Evolutionary conservation across 441 rosid species (phyloP).

Genomic region (Syzygium syzygioides): DNA sequence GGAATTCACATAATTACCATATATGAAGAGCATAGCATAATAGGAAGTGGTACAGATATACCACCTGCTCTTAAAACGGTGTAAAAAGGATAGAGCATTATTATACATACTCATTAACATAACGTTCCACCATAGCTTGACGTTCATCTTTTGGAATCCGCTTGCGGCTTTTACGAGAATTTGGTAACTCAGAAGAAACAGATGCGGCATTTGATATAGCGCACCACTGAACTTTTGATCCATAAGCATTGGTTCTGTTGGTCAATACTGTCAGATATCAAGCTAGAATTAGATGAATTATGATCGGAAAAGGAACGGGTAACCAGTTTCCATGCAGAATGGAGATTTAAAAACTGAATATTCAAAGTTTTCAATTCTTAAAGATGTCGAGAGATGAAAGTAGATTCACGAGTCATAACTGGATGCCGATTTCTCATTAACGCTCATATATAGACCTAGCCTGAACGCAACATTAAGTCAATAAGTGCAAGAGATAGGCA

Average conservation of each 20-base stretch:
- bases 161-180: slow-evolving; percentile 17
- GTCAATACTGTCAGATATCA: slow-evolving; percentile 13
- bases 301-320: neutral
- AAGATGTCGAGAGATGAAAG: neutral
- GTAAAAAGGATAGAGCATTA: neutral
- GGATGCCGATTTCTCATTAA: neutral
- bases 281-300: neutral
- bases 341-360: neutral
- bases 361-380: neutral
- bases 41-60: neutral
- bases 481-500: neutral
- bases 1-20: neutral
- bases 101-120: slow-evolving; percentile 30
- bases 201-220: slow-evolving; percentile 38
- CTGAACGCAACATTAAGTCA: neutral
- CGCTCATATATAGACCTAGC: neutral
- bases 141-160: slow-evolving; percentile 42
- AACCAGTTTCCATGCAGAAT: neutral
- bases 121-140: slow-evolving; percentile 37
- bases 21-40: neutral
- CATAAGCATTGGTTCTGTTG: slow-evolving; percentile 4
- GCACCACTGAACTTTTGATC: slow-evolving; percentile 18
- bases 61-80: neutral
- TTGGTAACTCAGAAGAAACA: slow-evolving; percentile 29
- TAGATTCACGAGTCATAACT: neutral